phyloP scores from a whole-genome alignment of 805 yeast genomes.

The Sugiyamaella smithiae region DNA sequence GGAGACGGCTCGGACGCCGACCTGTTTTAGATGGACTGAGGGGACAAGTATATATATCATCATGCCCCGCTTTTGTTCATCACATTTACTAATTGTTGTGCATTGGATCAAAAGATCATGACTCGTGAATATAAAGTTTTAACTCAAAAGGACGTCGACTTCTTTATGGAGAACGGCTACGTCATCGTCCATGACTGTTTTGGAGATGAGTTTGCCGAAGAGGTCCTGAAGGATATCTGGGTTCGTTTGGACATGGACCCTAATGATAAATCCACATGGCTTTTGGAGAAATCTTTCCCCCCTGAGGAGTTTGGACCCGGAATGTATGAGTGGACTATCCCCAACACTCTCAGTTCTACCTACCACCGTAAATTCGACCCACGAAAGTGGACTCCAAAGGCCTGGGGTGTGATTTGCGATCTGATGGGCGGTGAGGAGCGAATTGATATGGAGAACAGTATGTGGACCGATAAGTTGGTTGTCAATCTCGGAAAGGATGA shows the following conservation, averaged over 20 bases:
- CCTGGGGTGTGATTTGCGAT: slow-evolving; percentile 8
- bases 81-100: too few species aligned
- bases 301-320: slow-evolving; percentile 6
- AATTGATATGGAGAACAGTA: neutral
- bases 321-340: slow-evolving; percentile 4
- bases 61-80: too few species aligned
- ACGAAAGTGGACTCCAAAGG: slow-evolving; percentile 1
- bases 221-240: slow-evolving; percentile 7
- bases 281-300: neutral
- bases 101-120: too few species aligned
- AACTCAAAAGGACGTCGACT: slow-evolving; percentile 5
- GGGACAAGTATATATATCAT: too few species aligned
- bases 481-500: slow-evolving; percentile 7
- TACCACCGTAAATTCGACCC: neutral
- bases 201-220: slow-evolving; percentile 1
- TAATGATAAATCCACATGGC: slow-evolving; percentile 9
- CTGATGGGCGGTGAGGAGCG: slow-evolving; percentile 9
- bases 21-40: too few species aligned
- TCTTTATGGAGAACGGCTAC: slow-evolving; percentile 10
- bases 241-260: slow-evolving; percentile 8
- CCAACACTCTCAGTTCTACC: neutral
- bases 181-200: slow-evolving; percentile 1
- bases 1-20: too few species aligned
- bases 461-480: slow-evolving; percentile 7
- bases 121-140: slow-evolving; percentile 4